Conservation (phyloP, 164 flowering plant species). For the Akebia trifoliata region DNA sequence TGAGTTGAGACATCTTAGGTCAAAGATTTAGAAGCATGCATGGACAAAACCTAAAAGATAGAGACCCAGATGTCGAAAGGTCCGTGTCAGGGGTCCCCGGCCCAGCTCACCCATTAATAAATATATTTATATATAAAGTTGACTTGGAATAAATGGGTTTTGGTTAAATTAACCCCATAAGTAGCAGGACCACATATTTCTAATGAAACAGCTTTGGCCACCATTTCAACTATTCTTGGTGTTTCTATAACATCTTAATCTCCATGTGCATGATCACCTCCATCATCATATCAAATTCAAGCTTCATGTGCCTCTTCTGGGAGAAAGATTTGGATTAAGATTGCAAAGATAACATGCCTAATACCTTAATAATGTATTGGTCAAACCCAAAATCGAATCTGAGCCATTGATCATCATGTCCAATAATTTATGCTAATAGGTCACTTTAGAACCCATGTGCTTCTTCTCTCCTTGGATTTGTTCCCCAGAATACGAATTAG, state of each 20-base stretch:
- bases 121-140: background rate
- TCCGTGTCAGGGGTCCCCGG: background rate
- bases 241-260: no score
- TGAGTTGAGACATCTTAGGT: no score
- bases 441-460: constrained; percentile 11
- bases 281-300: background rate
- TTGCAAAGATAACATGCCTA: constrained; percentile 13
- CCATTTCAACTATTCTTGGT: no score
- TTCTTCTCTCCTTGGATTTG: constrained; percentile 11
- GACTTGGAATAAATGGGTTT: background rate
- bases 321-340: constrained; percentile 21
- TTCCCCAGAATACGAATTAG: constrained; percentile 1
- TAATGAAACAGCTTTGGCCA: no score
- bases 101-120: background rate
- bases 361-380: background rate
- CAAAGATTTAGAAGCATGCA: no score
- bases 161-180: background rate
- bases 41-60: no score
- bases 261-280: constrained; percentile 7
- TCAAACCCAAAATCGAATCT: constrained; percentile 6
- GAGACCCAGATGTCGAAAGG: background rate
- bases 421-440: background rate
- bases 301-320: constrained; percentile 22
- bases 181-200: background rate
- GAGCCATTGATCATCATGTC: constrained; percentile 5